Base-by-base conservation (phyloP, 768 basidiomycete genomes). In the Lactarius deliciosus region DNA sequence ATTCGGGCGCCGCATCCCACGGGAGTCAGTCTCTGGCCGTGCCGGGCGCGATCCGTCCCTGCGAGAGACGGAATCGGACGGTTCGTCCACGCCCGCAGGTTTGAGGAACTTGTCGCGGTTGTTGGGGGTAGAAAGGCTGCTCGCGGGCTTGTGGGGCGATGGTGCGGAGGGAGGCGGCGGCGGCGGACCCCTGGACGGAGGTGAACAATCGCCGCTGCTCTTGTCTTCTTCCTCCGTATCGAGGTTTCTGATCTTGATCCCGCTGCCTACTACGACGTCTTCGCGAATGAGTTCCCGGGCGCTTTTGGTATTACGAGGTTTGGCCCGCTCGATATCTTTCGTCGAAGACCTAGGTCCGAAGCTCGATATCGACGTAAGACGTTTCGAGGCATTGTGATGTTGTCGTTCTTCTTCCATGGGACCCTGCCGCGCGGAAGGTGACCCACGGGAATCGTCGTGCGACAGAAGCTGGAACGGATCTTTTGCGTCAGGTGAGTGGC, bases 341-440 rank as follows among this genome's bases (percentile, higher is more conserved):
- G 38, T 41, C 32, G 57, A 54, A 16, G 66, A 45, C 32, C 66
- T 63, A 30, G 58, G 25, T 3, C 66, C 58, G 63, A 60, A 55
- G 63, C 66, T 56, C 11, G 66, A 68, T 68, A 68, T 64, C 66
- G 66, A 63, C 58, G 53, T 60, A 60, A 63, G 53, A 18, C 66
- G 66, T 68, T 68, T 68, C 63, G 66, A 60, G 66, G 66, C 2
- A 22, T 38, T 22, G 2, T 4, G 28, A 18, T 20, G 55, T 32
- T 56, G 32, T 16, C 32, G 15, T 30, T 55, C 30, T 32, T 56
- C 47, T 57, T 50, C 61, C 36, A 57, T 28, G 40, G 57, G 47
- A 40, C 54, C 57, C 40, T 41, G 57, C 57, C 57, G 65, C 50
- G 34, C 56, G 55, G 65, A 66, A 41, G 56, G 16, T 16, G 65